Percentiles rank a stretch among this genome's conserved stretches.
Conservation (phyloP, 2,329 filamentous ascomycete genomes). For the Aspergillus melleus region DNA sequence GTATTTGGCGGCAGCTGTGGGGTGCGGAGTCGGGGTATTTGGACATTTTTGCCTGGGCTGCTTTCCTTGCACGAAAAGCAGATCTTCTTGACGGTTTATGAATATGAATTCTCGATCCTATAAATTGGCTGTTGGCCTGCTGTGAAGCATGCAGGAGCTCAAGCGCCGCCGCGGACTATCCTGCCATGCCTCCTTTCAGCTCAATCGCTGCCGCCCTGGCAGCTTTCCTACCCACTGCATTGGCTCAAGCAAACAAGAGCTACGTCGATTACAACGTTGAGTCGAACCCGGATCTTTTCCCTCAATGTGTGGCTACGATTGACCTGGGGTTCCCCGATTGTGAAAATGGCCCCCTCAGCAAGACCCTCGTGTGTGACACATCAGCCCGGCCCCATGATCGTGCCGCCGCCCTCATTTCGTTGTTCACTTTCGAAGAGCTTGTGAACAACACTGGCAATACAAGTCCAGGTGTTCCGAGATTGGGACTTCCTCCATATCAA, state of each 20-base stretch:
- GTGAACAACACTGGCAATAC: slow-evolving; percentile 54
- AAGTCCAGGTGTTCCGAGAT: slow-evolving; percentile 53
- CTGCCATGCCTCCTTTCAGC: slow-evolving; percentile 18
- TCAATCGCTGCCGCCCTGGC: slow-evolving; percentile 21
- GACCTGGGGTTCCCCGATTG: slow-evolving; percentile 51
- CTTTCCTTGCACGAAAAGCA: background rate
- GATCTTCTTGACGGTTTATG: background rate
- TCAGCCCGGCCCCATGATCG: slow-evolving; percentile 42
- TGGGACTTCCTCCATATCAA: slow-evolving; percentile 60
- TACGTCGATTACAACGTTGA: slow-evolving; percentile 28
- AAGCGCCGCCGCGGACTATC: background rate
- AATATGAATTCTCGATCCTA: background rate
- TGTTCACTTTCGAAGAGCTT: slow-evolving; percentile 56
- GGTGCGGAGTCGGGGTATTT: slow-evolving; percentile 9
- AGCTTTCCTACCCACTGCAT: slow-evolving; percentile 21
- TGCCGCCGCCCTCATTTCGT: slow-evolving; percentile 51
- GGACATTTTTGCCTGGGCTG: slow-evolving; percentile 4
- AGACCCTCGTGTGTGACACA: slow-evolving; percentile 53
- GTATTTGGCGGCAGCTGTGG: slow-evolving; percentile 11
- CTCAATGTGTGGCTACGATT: slow-evolving; percentile 20
- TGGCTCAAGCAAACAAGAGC: slow-evolving; percentile 29
- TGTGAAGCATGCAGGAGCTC: background rate
- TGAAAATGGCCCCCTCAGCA: slow-evolving; percentile 50
- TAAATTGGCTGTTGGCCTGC: slow-evolving; percentile 5
- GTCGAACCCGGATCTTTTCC: slow-evolving; percentile 26